A percentile compares a stretch with the other conserved stretches of the same genome.
Conservation (phyloP, 73 alveolate genomes). For the Paramecium bursaria region DNA sequence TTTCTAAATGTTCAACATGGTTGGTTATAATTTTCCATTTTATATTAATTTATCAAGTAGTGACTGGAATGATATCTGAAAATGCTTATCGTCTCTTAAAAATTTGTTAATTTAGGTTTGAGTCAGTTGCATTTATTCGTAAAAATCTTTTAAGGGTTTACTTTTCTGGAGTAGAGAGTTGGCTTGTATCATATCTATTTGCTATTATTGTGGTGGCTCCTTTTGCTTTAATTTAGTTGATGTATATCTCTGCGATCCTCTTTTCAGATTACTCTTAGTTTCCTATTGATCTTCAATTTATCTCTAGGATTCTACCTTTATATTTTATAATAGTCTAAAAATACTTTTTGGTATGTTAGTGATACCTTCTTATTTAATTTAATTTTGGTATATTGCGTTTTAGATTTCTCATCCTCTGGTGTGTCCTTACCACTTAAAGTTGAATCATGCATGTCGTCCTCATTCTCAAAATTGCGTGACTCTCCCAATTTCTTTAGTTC, state of each 20-base stretch:
- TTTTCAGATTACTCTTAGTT: neutral
- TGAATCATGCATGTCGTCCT: slow-evolving; percentile 1
- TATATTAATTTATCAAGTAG: slow-evolving; percentile 3
- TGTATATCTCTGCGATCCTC: slow-evolving; percentile 32
- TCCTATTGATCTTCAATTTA: neutral
- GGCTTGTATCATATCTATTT: neutral
- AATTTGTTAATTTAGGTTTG: neutral
- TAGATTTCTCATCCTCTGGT: slow-evolving; percentile 10
- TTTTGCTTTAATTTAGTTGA: neutral
- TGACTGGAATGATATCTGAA: slow-evolving; percentile 21
- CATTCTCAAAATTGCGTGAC: slow-evolving; percentile 2
- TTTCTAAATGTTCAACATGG: slow-evolving; percentile 1
- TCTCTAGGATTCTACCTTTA: neutral
- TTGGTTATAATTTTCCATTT: neutral
- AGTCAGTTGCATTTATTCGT: slow-evolving; percentile 25
- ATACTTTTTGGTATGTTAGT: slow-evolving; percentile 12
- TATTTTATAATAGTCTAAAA: neutral
- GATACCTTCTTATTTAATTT: slow-evolving; percentile 15
- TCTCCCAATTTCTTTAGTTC: slow-evolving; percentile 36
- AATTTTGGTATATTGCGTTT: slow-evolving; percentile 22
- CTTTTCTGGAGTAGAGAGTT: slow-evolving; percentile 6
- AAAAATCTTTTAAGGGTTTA: slow-evolving; percentile 31
- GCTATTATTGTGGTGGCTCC: neutral
- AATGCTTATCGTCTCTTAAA: slow-evolving; percentile 20
- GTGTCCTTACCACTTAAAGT: slow-evolving; percentile 29